A percentile compares a stretch with the other conserved stretches of the same genome.
Evolutionary conservation across 495 filamentous ascomycete genomes (phyloP).

Genomic region (Astrocystis sublimbata): DNA sequence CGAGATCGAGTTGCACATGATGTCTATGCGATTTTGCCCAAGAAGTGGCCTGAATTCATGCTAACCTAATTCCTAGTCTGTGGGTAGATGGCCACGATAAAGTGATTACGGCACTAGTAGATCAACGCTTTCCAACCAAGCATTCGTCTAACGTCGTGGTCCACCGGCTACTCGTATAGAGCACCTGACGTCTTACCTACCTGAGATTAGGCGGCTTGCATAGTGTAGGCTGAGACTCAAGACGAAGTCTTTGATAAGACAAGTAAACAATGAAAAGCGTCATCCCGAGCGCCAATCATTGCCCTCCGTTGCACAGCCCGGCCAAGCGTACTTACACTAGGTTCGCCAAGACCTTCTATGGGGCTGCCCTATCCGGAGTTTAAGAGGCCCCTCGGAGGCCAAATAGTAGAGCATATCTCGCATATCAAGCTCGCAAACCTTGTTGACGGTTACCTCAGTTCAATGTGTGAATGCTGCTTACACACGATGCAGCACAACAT

Average conservation of each 20-base stretch:
- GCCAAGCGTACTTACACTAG: conserved; percentile 7
- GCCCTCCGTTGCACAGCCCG: conserved; percentile 6
- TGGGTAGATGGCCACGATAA: too few species aligned
- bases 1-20: not conserved
- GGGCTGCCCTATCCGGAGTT: conserved; percentile 12
- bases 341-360: conserved; percentile 15
- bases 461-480: not conserved
- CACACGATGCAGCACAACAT: not conserved
- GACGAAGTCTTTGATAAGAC: too few species aligned
- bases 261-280: not conserved
- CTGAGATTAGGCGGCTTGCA: too few species aligned
- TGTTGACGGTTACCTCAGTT: conserved; percentile 10
- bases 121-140: too few species aligned
- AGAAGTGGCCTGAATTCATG: too few species aligned
- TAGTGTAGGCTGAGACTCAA: not conserved
- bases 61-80: too few species aligned
- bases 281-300: conserved; percentile 2
- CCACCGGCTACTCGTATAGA: too few species aligned
- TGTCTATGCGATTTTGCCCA: not conserved
- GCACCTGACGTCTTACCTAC: too few species aligned
- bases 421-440: not conserved
- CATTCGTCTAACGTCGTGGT: too few species aligned
- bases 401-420: too few species aligned
- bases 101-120: too few species aligned
- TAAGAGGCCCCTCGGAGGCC: too few species aligned